Evolutionary conservation across 2,329 filamentous ascomycete genomes (phyloP).

Genomic region (Xylariaceae sp.): DNA sequence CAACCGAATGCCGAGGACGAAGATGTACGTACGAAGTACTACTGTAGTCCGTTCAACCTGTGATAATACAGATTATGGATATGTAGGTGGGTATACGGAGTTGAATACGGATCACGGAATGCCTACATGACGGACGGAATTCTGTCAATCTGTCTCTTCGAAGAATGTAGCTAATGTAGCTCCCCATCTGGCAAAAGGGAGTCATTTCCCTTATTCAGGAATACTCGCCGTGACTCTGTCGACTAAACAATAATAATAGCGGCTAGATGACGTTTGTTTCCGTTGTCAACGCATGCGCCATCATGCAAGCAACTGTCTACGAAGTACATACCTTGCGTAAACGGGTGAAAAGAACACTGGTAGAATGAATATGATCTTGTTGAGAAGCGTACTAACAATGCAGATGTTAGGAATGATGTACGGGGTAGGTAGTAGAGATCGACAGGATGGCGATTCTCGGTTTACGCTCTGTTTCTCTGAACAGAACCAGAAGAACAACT

Average conservation of each 20-base stretch:
- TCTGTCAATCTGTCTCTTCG: too few relatives aligned
- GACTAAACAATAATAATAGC: background rate
- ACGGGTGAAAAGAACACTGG: background rate
- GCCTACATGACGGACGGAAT: too few relatives aligned
- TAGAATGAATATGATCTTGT: background rate
- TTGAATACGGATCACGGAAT: too few relatives aligned
- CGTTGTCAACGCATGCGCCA: background rate
- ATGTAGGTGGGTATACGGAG: too few relatives aligned
- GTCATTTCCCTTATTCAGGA: background rate
- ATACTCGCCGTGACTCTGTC: background rate
- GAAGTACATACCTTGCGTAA: background rate
- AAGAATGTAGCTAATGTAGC: too few relatives aligned
- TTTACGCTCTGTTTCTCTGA: background rate
- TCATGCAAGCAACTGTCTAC: background rate
- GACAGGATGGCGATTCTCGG: background rate
- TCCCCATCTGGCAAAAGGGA: background rate
- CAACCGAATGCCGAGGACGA: too few relatives aligned
- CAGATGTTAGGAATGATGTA: background rate
- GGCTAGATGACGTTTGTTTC: background rate
- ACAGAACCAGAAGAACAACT: background rate
- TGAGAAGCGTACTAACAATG: background rate
- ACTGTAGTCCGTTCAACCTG: too few relatives aligned
- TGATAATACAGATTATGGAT: too few relatives aligned
- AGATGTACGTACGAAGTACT: too few relatives aligned
- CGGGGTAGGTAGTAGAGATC: background rate